Conservation (phyloP, 164 flowering plant species). For the Paratinospora sagittata region DNA sequence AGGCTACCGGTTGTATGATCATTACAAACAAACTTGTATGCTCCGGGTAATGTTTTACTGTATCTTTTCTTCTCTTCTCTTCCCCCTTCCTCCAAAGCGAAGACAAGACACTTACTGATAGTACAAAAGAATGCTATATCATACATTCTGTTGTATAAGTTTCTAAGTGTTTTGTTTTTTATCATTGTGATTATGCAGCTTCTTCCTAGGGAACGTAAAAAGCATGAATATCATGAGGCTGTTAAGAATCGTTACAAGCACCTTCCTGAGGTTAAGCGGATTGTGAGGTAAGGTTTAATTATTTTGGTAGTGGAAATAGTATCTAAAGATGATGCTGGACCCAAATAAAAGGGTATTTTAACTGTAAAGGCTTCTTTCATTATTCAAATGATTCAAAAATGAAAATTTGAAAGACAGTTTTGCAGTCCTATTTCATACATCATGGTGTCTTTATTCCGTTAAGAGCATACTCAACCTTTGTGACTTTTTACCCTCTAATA, state of each 20-base stretch:
- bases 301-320: background rate
- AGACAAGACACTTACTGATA: background rate
- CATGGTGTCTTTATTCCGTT: no score
- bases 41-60: no score
- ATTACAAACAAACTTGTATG: no score
- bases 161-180: background rate
- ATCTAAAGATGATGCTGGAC: background rate
- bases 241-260: conserved; percentile 84
- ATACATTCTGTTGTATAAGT: background rate
- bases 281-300: conserved; percentile 51
- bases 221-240: conserved; percentile 76
- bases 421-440: no score
- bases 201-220: conserved; percentile 80
- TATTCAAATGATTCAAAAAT: no score
- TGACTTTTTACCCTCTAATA: background rate
- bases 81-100: no score
- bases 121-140: background rate
- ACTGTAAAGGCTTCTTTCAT: background rate
- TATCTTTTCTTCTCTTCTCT: no score
- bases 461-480: background rate
- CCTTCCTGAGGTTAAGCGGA: conserved; percentile 82
- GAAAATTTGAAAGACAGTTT: no score
- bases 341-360: background rate
- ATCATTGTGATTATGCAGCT: conserved; percentile 36
- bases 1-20: no score